Conservation (phyloP, 2,329 filamentous ascomycete genomes). For the Lasiodiplodia theobromae region DNA sequence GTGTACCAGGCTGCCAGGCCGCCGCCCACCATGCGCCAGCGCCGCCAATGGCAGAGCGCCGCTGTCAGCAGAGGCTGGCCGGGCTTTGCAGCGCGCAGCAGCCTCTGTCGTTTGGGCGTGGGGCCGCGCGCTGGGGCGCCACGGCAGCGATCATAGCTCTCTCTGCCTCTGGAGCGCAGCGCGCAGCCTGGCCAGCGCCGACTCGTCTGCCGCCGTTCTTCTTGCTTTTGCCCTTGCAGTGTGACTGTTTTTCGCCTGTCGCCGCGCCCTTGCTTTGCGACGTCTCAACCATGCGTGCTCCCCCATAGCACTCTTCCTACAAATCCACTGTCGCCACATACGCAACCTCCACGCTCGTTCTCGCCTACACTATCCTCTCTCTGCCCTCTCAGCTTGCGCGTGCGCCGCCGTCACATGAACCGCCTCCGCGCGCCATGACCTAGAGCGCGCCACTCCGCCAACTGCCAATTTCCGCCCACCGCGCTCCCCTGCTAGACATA, state of each 20-base stretch:
- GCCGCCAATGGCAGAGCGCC: constrained; percentile 12
- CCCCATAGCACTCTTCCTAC: constrained; percentile 22
- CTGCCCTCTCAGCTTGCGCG: constrained; percentile 50
- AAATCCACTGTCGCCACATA: constrained; percentile 27
- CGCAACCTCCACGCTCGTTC: constrained; percentile 21
- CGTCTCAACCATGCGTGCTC: constrained; percentile 26
- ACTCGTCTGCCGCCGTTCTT: constrained; percentile 3
- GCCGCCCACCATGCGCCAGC: neutral
- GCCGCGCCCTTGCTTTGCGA: constrained; percentile 26
- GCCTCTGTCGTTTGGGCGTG: constrained; percentile 7
- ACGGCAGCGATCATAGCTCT: constrained; percentile 26
- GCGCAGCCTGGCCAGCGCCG: constrained; percentile 19
- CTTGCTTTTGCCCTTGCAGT: constrained; percentile 25
- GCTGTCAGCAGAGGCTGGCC: constrained; percentile 11
- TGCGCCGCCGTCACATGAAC: constrained; percentile 92
- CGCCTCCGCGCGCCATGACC: constrained; percentile 77
- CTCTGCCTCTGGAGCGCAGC: constrained; percentile 10
- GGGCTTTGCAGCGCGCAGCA: constrained; percentile 14
- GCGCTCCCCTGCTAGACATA: constrained; percentile 20
- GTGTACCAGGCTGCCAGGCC: neutral
- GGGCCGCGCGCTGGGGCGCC: constrained; percentile 25
- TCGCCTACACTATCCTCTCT: neutral
- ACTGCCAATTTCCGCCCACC: constrained; percentile 15
- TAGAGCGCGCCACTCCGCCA: constrained; percentile 58
- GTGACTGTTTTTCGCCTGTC: constrained; percentile 20